Conservation (phyloP, 257 asterid genomes). For the Petrea volubilis region DNA sequence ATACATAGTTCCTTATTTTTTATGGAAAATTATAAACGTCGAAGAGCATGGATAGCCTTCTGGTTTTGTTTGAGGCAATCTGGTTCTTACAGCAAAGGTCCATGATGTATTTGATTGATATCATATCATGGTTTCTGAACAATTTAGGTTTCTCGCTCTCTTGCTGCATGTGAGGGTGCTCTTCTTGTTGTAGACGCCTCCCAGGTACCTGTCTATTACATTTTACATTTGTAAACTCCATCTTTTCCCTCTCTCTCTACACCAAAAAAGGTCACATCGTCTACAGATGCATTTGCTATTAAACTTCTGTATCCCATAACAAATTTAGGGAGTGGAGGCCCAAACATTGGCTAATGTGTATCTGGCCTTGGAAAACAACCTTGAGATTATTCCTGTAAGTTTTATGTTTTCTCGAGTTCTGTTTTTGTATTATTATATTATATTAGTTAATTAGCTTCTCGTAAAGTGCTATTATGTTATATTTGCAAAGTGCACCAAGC, state of each 20-base stretch:
- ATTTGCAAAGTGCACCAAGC: conserved; percentile 1
- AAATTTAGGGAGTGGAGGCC: conserved; percentile 92
- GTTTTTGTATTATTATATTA: no score
- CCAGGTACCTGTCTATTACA: conserved; percentile 56
- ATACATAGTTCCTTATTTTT: background rate
- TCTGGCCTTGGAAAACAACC: conserved; percentile 97
- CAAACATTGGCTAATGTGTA: conserved; percentile 98
- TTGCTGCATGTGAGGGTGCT: conserved; percentile 99
- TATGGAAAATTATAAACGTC: background rate
- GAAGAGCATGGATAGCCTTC: conserved; percentile 2
- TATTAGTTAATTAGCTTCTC: conserved; percentile 5
- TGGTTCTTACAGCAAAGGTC: background rate
- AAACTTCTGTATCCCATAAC: background rate
- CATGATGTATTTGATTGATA: conserved; percentile 23
- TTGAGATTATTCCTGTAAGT: conserved; percentile 96
- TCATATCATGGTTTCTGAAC: conserved; percentile 20
- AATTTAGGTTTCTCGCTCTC: conserved; percentile 94
- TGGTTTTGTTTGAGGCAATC: conserved; percentile 1
- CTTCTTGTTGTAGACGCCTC: conserved; percentile 99
- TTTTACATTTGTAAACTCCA: background rate
- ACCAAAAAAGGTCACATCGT: background rate
- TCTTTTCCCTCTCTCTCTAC: background rate
- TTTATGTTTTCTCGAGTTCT: conserved; percentile 1
- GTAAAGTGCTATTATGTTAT: background rate
- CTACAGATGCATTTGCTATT: background rate